A percentile compares a stretch with the other conserved stretches of the same genome.
Conservation (phyloP, 176 grass and related monocot genomes). For the Pontederia paniculata region DNA sequence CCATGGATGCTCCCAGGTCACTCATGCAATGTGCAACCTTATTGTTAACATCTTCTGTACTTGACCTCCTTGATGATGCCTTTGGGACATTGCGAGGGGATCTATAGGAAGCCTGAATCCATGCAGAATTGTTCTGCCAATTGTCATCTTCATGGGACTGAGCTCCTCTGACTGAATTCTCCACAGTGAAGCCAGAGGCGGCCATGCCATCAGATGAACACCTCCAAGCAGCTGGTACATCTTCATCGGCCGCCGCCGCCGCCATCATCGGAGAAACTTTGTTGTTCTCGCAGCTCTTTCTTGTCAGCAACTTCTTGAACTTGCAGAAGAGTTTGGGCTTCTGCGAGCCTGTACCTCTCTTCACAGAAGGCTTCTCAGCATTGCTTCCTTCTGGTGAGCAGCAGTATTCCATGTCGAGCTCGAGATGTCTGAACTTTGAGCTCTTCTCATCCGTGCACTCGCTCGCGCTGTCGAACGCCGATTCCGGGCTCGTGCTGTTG, state of each 20-base stretch:
- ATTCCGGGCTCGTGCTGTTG: constrained; percentile 5
- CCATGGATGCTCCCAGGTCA: no score
- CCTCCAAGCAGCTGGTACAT: neutral
- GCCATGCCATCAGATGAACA: neutral
- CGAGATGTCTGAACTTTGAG: neutral
- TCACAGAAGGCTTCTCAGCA: no score
- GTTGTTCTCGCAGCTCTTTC: neutral
- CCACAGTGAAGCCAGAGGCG: neutral
- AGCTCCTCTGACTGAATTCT: neutral
- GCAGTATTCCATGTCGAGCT: neutral
- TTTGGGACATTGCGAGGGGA: neutral
- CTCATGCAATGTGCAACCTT: no score
- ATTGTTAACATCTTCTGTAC: no score
- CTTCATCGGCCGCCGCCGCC: neutral
- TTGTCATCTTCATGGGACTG: neutral
- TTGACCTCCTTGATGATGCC: neutral
- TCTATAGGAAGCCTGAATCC: neutral
- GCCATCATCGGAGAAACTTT: neutral
- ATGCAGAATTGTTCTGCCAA: neutral
- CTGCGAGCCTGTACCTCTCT: neutral
- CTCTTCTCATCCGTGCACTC: no score
- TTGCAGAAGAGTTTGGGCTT: neutral
- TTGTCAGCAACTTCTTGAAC: constrained; percentile 3
- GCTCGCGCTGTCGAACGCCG: constrained; percentile 11
- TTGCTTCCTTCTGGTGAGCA: neutral